phyloP scores from a whole-genome alignment of 2,329 filamentous ascomycete species.

The Xylaria sp. region DNA sequence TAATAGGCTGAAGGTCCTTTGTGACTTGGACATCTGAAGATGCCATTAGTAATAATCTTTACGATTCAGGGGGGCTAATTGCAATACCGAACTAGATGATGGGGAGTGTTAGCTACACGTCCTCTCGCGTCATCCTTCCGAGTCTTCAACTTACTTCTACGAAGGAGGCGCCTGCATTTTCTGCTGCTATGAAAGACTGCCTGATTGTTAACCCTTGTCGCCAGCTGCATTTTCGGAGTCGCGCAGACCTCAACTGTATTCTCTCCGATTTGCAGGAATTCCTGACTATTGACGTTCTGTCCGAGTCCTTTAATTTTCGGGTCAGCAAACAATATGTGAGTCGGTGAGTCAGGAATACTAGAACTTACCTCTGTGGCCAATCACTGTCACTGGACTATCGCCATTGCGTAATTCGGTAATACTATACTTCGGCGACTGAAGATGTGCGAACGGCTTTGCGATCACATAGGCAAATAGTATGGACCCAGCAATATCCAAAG shows the following conservation, averaged over 20 bases:
- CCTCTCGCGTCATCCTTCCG: not conserved
- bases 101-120: not conserved
- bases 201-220: not conserved
- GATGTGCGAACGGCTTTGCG: slow-evolving; percentile 32
- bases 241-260: slow-evolving; percentile 40
- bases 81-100: not conserved
- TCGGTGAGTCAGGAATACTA: not conserved
- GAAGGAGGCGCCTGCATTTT: slow-evolving; percentile 42
- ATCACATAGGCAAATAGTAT: slow-evolving; percentile 45
- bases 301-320: slow-evolving; percentile 23
- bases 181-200: slow-evolving; percentile 44
- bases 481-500: slow-evolving; percentile 39
- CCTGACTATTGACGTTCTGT: slow-evolving; percentile 38
- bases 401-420: not conserved
- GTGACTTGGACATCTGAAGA: slow-evolving; percentile 48
- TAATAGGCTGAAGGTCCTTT: slow-evolving; percentile 46
- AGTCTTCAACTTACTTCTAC: slow-evolving; percentile 40
- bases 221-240: not conserved
- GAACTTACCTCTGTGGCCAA: not conserved
- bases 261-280: slow-evolving; percentile 46
- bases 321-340: not conserved
- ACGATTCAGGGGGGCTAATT: not conserved
- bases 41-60: not conserved
- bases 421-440: slow-evolving; percentile 1
- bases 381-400: not conserved